Conservation (phyloP, 208 protist genomes). For the Wallacemonas sp. region DNA sequence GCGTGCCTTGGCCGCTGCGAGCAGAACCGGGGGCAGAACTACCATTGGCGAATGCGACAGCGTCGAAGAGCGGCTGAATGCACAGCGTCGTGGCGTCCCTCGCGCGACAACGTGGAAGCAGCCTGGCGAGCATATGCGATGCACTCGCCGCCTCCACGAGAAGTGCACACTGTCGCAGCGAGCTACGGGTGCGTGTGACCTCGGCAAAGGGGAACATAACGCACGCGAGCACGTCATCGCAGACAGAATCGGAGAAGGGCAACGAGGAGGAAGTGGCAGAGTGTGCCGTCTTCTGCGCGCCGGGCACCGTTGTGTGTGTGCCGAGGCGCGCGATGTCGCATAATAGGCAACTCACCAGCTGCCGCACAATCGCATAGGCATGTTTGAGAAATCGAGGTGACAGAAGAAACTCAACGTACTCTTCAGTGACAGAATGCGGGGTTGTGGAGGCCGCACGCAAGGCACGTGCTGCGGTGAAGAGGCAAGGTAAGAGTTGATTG, state of each 20-base stretch:
- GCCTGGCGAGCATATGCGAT: conserved; percentile 43
- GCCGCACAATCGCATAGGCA: conserved; percentile 43
- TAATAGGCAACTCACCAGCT: conserved; percentile 64
- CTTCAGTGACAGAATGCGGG: conserved; percentile 15
- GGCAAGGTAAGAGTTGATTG: conserved; percentile 25
- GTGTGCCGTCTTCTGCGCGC: background rate
- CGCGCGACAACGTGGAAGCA: conserved; percentile 51
- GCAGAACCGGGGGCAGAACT: no score
- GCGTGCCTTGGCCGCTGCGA: no score
- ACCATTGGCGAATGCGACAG: conserved; percentile 26
- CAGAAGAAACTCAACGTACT: conserved; percentile 44
- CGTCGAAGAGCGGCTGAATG: conserved; percentile 43
- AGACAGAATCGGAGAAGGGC: conserved; percentile 36
- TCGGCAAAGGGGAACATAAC: conserved; percentile 48
- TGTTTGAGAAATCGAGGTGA: conserved; percentile 54
- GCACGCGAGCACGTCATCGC: conserved; percentile 48
- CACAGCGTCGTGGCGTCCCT: conserved; percentile 13
- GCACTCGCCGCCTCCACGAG: conserved; percentile 54
- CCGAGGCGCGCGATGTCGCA: conserved; percentile 56
- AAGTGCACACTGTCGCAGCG: conserved; percentile 37
- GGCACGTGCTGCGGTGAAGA: conserved; percentile 33
- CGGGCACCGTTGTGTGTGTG: background rate
- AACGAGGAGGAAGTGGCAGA: conserved; percentile 13
- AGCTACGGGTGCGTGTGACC: conserved; percentile 16
- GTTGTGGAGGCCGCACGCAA: conserved; percentile 25